Evolutionary conservation across 2,329 filamentous ascomycete species (phyloP), one percentile per base, ranked within the genome.

Genomic region (Dactylellina leptospora): DNA sequence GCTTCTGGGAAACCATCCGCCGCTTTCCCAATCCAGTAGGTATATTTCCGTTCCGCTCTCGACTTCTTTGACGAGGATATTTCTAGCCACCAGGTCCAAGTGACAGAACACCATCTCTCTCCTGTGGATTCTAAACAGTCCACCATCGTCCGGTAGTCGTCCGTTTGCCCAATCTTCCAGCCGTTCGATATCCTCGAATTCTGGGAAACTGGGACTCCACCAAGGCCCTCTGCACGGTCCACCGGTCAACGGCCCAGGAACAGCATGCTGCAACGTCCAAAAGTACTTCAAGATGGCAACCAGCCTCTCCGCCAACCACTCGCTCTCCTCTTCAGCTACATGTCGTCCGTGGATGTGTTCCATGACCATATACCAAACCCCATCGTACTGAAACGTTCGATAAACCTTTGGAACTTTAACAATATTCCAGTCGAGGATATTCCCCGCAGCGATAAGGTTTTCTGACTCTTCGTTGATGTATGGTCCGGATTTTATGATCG

Each of bases 1-100:
- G 9, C n/a, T 22, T 13, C 36, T 53, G 11, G 58, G 58, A 54
- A 53, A 54, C 55, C 55, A 62, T 20, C 47, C 58, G 13, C 28
- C 58, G 18, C 23, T 54, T 11, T 54, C 36, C 58, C 58, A 61
- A 33, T 51, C 45, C 23, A 61, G 6, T 16, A 61, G 16, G 11
- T 38, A 27, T n/a, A 60, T 11, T 11, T 18, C 20, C 28, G 25
- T 40, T 23, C 13, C 28, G 2, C 27, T 11, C 13, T 22, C 40
- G 11, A 27, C 59, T 4, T 33, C 27, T 38, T 55, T 55, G 30
- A 54, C 16, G 20, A 45, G 25, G 4, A 53, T 33, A 36, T 53
- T 62, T 25, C 47, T 45, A 23, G 33, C 18, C 6, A 38, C 36
- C 5, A 54, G 9, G 25, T 62, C 36, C 10, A 53, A 11, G 45